Conservation (phyloP, 1,284 basidiomycete genomes). For the Xerocomus amazonicus region DNA sequence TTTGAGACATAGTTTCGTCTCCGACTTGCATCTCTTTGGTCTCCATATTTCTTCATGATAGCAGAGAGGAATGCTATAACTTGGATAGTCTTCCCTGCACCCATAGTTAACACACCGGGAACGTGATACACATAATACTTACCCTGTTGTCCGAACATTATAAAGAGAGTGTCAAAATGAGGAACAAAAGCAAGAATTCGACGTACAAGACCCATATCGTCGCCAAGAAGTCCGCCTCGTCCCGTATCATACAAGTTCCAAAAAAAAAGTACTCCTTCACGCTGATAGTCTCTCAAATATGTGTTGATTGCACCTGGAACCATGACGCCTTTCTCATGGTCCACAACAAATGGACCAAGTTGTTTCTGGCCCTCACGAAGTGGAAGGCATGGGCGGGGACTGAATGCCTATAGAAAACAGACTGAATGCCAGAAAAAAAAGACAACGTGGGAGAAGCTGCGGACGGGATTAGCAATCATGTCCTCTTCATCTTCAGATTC, state of each 20-base stretch:
- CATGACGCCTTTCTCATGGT: conserved; percentile 42
- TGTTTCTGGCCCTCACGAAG: conserved; percentile 41
- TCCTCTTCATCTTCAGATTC: conserved; percentile 46
- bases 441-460: not conserved
- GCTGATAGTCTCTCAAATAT: conserved; percentile 79
- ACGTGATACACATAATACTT: conserved; percentile 1
- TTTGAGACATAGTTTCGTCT: conserved; percentile 58
- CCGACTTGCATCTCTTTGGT: conserved; percentile 56
- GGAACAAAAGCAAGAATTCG: not conserved
- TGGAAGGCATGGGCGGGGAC: conserved; percentile 52
- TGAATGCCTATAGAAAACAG: conserved; percentile 30
- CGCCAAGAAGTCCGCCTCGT: conserved; percentile 74
- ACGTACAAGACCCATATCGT: conserved; percentile 86
- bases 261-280: conserved; percentile 77
- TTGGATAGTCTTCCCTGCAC: conserved; percentile 79
- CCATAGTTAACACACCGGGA: not conserved
- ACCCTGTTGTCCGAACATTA: conserved; percentile 20
- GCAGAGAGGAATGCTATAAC: conserved; percentile 83
- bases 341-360: conserved; percentile 46
- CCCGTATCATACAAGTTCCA: conserved; percentile 61
- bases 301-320: conserved; percentile 76
- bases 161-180: conserved; percentile 1
- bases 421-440: conserved; percentile 1
- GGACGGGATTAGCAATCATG: conserved; percentile 21
- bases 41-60: conserved; percentile 76